phyloP scores from a whole-genome alignment of 176 grass and related monocot species.

The Phragmites australis region DNA sequence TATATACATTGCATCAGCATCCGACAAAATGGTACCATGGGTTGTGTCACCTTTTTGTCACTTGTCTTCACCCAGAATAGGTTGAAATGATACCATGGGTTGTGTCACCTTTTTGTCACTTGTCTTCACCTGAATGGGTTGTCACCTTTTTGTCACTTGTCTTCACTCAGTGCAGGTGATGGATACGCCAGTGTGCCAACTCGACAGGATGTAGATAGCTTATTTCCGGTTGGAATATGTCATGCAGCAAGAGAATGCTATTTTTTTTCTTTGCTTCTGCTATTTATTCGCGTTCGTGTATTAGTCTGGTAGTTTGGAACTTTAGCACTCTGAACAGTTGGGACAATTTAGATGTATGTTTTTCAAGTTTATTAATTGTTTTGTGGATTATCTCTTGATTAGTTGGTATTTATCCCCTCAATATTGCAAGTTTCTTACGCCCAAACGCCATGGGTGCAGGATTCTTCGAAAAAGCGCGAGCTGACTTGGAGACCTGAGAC shows the following conservation, averaged over 20 bases:
- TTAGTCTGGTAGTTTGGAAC: background rate
- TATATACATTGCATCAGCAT: no score
- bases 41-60: background rate
- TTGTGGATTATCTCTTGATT: no score
- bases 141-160: background rate
- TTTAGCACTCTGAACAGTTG: background rate
- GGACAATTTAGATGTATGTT: background rate
- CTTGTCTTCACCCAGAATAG: background rate
- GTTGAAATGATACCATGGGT: background rate
- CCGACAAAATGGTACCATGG: background rate
- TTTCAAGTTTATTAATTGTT: no score
- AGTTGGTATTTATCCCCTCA: no score
- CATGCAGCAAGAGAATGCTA: background rate
- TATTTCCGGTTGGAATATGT: background rate
- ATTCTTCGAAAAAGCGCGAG: no score
- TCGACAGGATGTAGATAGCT: background rate
- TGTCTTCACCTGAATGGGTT: background rate
- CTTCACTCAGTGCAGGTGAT: no score
- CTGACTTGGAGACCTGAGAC: no score
- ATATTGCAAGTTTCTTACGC: no score
- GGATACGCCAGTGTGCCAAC: conserved; percentile 9
- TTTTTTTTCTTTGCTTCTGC: background rate
- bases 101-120: background rate
- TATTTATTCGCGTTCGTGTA: background rate
- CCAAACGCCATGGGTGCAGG: no score